Evolutionary conservation across 345 rosid species (phyloP), one percentile per base, ranked within the genome.

Genomic region (Gossypium thurberi): DNA sequence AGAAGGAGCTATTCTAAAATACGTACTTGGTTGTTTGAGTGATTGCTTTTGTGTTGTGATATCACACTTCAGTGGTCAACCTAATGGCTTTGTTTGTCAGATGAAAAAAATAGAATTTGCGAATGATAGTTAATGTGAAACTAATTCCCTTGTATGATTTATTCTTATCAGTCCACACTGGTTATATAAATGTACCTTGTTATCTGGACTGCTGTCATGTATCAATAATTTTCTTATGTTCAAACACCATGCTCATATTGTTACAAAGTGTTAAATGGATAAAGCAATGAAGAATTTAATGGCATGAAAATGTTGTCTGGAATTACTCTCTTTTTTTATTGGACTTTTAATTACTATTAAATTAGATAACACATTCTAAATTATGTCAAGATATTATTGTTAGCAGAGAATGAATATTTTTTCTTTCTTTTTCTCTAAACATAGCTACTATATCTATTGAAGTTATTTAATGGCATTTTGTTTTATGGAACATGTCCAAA

Each of bases 381-480:
- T 66, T 66, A 23, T 66, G 70, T 66, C 55, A 66, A 23, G 40
- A 46, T 23, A 44, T 65, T 47, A 23, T 53, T 44, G 55, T 13
- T 33, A 33, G 40, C 40, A 33, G 40, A 33, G 7, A 33, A 33
- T 33, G 40, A 33, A 33, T 33, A 33, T 33, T 33, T 5, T 5
- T 33, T 33, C 40, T 33, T 5, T 50, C 3, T 26, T 15, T 1
- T 13, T 26, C 21, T 47, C 13, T 25, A 21, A n/a, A 23, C 42
- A 15, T 67, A 52, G 37, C 47, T 69, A 3, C 61, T 33, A n/a
- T 15, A 52, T 52, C n/a, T n/a, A 23, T 52, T 52, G 11, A 12
- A 50, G 71, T 52, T 33, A 52, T 53, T 44, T 15, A 37, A 69
- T 69, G 61, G 33, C 48, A 33, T 67, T 67, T 18, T 25, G 60